phyloP scores from a whole-genome alignment of 176 grass and related monocot genomes.

The Aegilops tauschii region DNA sequence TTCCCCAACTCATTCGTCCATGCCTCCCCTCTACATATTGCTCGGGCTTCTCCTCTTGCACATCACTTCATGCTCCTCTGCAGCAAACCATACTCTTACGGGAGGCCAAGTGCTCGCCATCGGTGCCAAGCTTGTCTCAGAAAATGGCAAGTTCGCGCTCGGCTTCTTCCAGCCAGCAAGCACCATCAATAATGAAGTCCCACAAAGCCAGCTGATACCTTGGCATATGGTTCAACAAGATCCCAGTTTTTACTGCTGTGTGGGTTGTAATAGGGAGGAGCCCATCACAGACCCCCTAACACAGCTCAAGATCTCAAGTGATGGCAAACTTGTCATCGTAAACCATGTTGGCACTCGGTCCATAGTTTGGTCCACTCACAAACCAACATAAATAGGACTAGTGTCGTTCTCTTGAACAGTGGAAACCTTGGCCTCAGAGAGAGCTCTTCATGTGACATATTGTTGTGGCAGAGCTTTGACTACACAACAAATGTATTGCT shows the following conservation, averaged over 20 bases:
- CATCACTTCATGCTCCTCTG: background rate
- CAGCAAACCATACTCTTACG: background rate
- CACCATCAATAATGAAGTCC: constrained; percentile 5
- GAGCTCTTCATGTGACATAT: too few species aligned
- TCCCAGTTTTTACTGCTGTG: constrained; percentile 2
- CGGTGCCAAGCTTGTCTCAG: background rate
- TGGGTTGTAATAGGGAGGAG: constrained; percentile 13
- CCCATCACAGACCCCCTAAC: background rate
- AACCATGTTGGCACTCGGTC: background rate
- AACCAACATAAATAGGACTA: background rate
- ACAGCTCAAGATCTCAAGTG: constrained; percentile 11
- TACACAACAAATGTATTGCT: too few species aligned
- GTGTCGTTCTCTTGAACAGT: background rate
- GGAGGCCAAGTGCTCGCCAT: background rate
- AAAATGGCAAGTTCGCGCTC: background rate
- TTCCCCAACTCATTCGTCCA: background rate
- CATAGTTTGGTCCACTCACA: constrained; percentile 34
- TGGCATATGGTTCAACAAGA: constrained; percentile 7
- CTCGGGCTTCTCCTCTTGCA: background rate
- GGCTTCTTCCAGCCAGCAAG: background rate
- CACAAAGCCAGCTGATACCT: background rate
- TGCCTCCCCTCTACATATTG: background rate
- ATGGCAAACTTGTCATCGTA: constrained; percentile 10
- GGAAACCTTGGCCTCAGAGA: too few species aligned
- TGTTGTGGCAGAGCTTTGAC: too few species aligned